Evolutionary conservation across 2,329 filamentous ascomycete species (phyloP).

Genomic region (Gyromitra esculenta): DNA sequence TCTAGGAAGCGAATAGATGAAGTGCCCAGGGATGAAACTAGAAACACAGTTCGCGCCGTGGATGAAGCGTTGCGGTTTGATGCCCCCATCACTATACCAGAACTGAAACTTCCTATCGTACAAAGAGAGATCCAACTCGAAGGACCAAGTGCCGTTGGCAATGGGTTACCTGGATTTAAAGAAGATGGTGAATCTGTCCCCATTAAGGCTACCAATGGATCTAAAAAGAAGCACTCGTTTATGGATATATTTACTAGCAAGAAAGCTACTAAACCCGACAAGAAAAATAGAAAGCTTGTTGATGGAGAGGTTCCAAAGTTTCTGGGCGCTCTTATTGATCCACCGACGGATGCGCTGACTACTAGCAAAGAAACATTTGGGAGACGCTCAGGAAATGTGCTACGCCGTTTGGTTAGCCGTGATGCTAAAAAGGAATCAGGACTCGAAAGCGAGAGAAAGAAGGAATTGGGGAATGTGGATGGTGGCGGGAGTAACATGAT

Average conservation of each 20-base stretch:
- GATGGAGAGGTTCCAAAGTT: not conserved
- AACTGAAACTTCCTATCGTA: slow-evolving; percentile 14
- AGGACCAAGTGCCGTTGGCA: not conserved
- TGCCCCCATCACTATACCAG: slow-evolving; percentile 26
- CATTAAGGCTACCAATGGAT: not conserved
- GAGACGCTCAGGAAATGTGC: slow-evolving; percentile 39
- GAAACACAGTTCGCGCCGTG: slow-evolving; percentile 15
- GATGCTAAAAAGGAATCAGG: slow-evolving; percentile 38
- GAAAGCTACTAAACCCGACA: slow-evolving; percentile 25
- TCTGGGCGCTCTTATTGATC: not conserved
- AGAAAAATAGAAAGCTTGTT: slow-evolving; percentile 6
- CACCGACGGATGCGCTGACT: not conserved
- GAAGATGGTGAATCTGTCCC: not conserved
- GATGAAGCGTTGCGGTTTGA: slow-evolving; percentile 30
- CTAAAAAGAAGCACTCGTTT: slow-evolving; percentile 49
- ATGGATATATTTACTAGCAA: slow-evolving; percentile 45
- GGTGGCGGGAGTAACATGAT: slow-evolving; percentile 1
- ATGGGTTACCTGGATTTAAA: slow-evolving; percentile 9
- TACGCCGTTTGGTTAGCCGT: slow-evolving; percentile 46
- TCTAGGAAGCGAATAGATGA: not conserved
- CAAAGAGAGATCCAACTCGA: not conserved
- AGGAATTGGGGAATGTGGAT: slow-evolving; percentile 7
- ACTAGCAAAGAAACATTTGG: slow-evolving; percentile 44
- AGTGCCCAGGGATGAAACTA: slow-evolving; percentile 10
- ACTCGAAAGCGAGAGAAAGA: slow-evolving; percentile 23